Evolutionary conservation across 495 filamentous ascomycete genomes (phyloP).

Genomic region (Tuber calosporum): DNA sequence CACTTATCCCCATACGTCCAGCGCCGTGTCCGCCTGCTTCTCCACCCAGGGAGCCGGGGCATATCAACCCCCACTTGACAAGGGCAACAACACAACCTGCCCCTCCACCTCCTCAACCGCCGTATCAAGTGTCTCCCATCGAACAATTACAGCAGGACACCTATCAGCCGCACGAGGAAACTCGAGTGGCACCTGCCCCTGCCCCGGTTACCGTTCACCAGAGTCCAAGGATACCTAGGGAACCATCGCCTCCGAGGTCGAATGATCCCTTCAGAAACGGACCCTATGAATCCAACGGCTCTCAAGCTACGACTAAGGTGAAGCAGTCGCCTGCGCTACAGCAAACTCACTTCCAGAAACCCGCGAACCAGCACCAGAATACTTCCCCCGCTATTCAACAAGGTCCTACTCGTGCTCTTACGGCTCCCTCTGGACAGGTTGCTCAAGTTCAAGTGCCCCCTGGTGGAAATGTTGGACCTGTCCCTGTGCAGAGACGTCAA

Average conservation of each 20-base stretch:
- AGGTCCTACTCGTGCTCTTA: conserved; percentile 18
- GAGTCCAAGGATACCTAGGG: conserved; percentile 26
- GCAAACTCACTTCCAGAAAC: conserved; percentile 32
- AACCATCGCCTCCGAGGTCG: conserved; percentile 26
- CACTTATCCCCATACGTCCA: conserved; percentile 57
- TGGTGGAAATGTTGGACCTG: conserved; percentile 36
- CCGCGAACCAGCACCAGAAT: conserved; percentile 30
- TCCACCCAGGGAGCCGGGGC: conserved; percentile 30
- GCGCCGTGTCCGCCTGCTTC: conserved; percentile 58
- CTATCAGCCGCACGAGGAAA: conserved; percentile 37
- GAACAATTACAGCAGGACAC: conserved; percentile 39
- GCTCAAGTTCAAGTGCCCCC: conserved; percentile 20
- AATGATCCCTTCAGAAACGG: conserved; percentile 18
- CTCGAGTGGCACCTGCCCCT: conserved; percentile 20
- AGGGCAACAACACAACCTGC: conserved; percentile 23
- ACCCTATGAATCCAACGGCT: conserved; percentile 23
- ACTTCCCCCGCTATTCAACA: conserved; percentile 17
- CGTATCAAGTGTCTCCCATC: conserved; percentile 30
- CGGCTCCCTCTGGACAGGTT: conserved; percentile 11
- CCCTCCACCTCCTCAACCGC: conserved; percentile 43
- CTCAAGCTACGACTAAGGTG: conserved; percentile 18
- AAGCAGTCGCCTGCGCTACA: conserved; percentile 27
- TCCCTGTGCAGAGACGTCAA: conserved; percentile 33
- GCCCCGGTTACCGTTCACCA: conserved; percentile 25
- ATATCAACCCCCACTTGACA: conserved; percentile 15